Percentiles rank a stretch among this genome's conserved stretches.
Conservation (phyloP, 176 grass and related monocot genomes). For the Eleusine indica region DNA sequence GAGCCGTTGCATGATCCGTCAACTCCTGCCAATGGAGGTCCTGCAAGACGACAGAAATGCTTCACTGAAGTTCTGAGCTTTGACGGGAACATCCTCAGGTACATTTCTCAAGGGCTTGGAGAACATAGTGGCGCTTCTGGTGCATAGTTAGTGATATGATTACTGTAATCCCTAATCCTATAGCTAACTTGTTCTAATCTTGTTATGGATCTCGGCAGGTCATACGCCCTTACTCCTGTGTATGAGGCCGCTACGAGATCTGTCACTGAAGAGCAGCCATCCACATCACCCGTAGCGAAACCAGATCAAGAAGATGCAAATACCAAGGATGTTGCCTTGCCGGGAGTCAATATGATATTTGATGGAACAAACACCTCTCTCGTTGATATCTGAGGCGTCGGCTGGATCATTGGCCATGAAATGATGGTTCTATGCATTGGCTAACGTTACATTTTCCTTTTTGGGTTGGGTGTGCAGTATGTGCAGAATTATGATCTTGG, state of each 20-base stretch:
- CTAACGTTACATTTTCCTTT: neutral
- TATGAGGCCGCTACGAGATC: conserved; percentile 72
- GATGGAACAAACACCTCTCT: conserved; percentile 76
- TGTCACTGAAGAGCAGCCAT: conserved; percentile 61
- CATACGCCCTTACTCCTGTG: conserved; percentile 69
- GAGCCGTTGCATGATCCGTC: conserved; percentile 60
- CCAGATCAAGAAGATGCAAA: conserved; percentile 73
- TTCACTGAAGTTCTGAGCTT: conserved; percentile 91
- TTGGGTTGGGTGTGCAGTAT: neutral
- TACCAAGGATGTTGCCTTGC: conserved; percentile 77
- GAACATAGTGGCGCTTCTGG: neutral
- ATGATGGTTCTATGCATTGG: conserved; percentile 11
- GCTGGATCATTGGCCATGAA: conserved; percentile 58
- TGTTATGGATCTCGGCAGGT: conserved; percentile 41
- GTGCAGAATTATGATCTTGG: no score
- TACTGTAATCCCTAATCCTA: neutral
- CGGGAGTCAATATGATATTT: conserved; percentile 92
- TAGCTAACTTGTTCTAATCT: neutral
- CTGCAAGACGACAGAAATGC: conserved; percentile 60
- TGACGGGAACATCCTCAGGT: conserved; percentile 93
- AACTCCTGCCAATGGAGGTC: conserved; percentile 43
- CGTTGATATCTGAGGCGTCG: conserved; percentile 78
- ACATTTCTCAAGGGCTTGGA: neutral
- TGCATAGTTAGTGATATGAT: neutral
- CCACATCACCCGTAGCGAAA: conserved; percentile 37